Evolutionary conservation across 2,329 filamentous ascomycete genomes (phyloP), one percentile per base, ranked within the genome.

Genomic region (Alternaria sp.): DNA sequence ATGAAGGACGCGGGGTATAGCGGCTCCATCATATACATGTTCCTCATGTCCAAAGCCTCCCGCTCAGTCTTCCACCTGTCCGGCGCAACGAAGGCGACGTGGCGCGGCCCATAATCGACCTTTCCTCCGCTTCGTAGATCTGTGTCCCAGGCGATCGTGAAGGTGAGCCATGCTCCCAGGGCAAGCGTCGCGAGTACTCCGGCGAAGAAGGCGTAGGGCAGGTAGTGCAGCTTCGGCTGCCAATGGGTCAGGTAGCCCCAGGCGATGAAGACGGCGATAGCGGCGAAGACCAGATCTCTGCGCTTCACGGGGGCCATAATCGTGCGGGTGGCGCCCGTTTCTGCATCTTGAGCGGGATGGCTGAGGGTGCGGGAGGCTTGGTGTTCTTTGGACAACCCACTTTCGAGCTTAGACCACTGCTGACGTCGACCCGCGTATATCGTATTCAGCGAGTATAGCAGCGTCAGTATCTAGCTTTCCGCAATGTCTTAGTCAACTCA

Each of bases 171-270:
- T 61, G 88, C 78, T 61, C 91, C 74, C 60, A 84, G 83, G 47
- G 86, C 79, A 54, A 87, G 69, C 51, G 89, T 82, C 23, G 83
- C 74, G 66, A 90, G 71, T 67, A 86, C 83, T 69, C 96, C 95
- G 69, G 87, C 81, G 69, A 91, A 83, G 79, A 98, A 93, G 72
- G 94, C 93, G 81, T 97, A 92, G 73, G 91, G 92, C 45, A 92
- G 86, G 86, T 92, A 97, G 79, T 93, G 93, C 69, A 98, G 84
- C 63, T 89, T 83, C 28, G 95, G 93, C 73, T 93, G 85, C 90
- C 91, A 96, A 83, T 91, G 90, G 70, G 93, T 90, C 64, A 91
- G 87, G 79, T 94, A 90, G 66, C 92, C 92, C 95, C 95, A 98
- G 78, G 93, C 90, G 79, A 97, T 84, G 81, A 97, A 93, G 79